Conservation (phyloP, 495 filamentous ascomycete genomes). For the Bombardia bombarda region DNA sequence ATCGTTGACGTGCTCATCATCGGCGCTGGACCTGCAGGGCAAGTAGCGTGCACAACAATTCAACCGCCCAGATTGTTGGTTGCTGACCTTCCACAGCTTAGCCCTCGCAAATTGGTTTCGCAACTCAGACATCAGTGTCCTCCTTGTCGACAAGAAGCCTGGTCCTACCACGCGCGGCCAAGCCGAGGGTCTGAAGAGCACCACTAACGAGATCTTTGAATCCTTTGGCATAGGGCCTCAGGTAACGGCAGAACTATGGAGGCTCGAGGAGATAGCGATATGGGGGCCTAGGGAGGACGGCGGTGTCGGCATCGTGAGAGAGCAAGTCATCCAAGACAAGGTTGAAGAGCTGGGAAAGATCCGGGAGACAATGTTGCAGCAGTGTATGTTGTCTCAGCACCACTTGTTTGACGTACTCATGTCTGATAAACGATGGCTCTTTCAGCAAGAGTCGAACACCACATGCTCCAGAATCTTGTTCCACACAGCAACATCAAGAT, state of each 20-base stretch:
- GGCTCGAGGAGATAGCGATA: conserved; percentile 12
- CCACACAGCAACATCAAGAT: conserved; percentile 29
- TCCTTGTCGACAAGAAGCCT: conserved; percentile 11
- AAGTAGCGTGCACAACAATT: conserved; percentile 43
- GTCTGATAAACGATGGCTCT: no score
- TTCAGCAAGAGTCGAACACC: conserved; percentile 25
- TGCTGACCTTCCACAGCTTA: conserved; percentile 13
- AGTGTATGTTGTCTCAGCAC: no score
- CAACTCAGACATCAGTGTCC: conserved; percentile 6
- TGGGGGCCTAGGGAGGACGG: conserved; percentile 6
- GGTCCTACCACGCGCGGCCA: conserved; percentile 7
- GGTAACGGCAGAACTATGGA: conserved; percentile 12
- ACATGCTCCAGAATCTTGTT: conserved; percentile 30
- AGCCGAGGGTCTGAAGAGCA: conserved; percentile 14
- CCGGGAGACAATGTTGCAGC: conserved; percentile 10
- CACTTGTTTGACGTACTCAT: not conserved
- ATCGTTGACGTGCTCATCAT: conserved; percentile 48
- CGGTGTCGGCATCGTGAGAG: conserved; percentile 10
- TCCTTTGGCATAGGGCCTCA: conserved; percentile 10
- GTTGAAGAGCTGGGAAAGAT: conserved; percentile 10
- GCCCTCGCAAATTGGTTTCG: conserved; percentile 14
- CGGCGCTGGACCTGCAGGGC: conserved; percentile 59
- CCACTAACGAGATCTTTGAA: conserved; percentile 14
- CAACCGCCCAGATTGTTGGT: conserved; percentile 48
- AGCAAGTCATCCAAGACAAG: conserved; percentile 12